Evolutionary conservation across 257 asterid species (phyloP).

Genomic region (Nicotiana attenuata): DNA sequence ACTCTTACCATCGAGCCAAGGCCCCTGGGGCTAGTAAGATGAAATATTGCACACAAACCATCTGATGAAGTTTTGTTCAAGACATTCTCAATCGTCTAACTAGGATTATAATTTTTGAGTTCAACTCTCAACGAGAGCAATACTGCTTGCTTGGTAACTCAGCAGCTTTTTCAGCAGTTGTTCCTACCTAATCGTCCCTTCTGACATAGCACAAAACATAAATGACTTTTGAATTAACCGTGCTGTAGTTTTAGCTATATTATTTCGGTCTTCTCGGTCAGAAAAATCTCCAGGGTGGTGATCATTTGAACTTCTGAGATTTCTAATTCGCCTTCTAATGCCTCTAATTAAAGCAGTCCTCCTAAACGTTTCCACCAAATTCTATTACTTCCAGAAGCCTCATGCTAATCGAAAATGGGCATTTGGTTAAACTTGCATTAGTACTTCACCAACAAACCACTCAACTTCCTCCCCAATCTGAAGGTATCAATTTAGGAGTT

Average conservation of each 20-base stretch:
- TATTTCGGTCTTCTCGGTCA: not conserved
- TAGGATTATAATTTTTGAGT: not conserved
- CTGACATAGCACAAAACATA: not conserved
- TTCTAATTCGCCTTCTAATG: not conserved
- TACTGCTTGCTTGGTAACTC: not conserved
- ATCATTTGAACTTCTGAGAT: constrained; percentile 13
- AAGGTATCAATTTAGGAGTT: not conserved
- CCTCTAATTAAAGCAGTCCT: not conserved
- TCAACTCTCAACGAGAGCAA: not conserved
- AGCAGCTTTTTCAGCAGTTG: not conserved
- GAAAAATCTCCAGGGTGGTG: not conserved
- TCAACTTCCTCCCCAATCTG: not conserved
- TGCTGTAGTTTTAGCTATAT: not conserved
- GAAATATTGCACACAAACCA: not conserved
- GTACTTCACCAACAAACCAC: not conserved
- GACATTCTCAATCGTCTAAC: not conserved
- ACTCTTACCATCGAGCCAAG: no score
- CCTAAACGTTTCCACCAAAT: not conserved
- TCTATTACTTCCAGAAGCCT: not conserved
- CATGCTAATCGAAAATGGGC: not conserved
- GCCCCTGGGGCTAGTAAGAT: no score
- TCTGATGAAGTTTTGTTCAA: not conserved
- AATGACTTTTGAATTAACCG: not conserved
- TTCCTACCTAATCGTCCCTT: not conserved
- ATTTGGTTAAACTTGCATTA: not conserved